Evolutionary conservation across 805 yeast species (phyloP).

Genomic region (Spathaspora arborariae): DNA sequence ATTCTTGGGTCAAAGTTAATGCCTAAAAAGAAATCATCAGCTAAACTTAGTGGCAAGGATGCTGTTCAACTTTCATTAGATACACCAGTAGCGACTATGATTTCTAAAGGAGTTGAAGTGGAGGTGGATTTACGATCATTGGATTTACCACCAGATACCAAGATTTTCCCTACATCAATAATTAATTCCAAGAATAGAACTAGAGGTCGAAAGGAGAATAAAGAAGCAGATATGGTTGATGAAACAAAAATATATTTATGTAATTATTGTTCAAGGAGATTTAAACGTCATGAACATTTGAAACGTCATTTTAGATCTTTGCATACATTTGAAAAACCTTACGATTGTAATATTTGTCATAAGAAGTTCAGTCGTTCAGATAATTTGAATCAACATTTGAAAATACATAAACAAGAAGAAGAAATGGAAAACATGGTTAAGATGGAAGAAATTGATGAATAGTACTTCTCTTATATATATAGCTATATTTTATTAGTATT

Average conservation of each 20-base stretch:
- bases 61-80: constrained; percentile 6
- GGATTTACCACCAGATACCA: constrained; percentile 38
- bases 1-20: constrained; percentile 37
- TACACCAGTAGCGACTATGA: constrained; percentile 17
- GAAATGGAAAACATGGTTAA: constrained; percentile 9
- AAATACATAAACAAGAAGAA: constrained; percentile 44
- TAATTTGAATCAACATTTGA: constrained; percentile 63
- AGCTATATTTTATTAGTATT: neutral
- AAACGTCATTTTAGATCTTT: constrained; percentile 71
- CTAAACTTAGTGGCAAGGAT: constrained; percentile 10
- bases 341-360: constrained; percentile 55
- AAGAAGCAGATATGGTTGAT: constrained; percentile 49
- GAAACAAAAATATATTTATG: constrained; percentile 58
- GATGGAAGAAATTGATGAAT: constrained; percentile 1
- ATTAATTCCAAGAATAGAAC: constrained; percentile 36
- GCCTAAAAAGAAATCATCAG: constrained; percentile 23
- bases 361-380: constrained; percentile 67
- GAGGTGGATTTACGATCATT: constrained; percentile 37
- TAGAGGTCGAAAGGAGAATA: constrained; percentile 64
- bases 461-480: neutral
- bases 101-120: constrained; percentile 30
- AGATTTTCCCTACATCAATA: constrained; percentile 31
- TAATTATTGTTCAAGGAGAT: constrained; percentile 58
- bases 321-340: constrained; percentile 72
- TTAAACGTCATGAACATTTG: constrained; percentile 74